A percentile compares a stretch with the other conserved stretches of the same genome.
Evolutionary conservation across 2,329 filamentous ascomycete genomes (phyloP).

Genomic region (Colletotrichum tamarilloi): DNA sequence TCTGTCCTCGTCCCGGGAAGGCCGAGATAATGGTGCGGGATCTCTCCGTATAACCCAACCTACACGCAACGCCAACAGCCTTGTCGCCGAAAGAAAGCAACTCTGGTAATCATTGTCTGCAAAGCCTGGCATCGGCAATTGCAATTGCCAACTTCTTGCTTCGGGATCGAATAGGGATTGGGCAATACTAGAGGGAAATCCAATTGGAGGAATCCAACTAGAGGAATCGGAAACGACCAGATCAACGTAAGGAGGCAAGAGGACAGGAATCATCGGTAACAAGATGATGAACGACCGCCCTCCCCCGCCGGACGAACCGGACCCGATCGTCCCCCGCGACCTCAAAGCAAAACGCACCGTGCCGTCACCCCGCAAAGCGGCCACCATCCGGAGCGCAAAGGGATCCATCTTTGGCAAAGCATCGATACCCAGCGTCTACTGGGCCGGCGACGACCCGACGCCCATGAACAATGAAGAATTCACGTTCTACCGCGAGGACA

Average conservation of each 20-base stretch:
- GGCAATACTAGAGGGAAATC: neutral
- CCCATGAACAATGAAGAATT: conserved; percentile 37
- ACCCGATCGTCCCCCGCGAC: conserved; percentile 25
- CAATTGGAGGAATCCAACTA: too few relatives aligned
- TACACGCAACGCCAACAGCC: neutral
- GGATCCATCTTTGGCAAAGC: conserved; percentile 32
- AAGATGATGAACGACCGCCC: conserved; percentile 18
- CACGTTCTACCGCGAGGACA: conserved; percentile 54
- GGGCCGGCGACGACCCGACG: conserved; percentile 31
- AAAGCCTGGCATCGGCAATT: too few relatives aligned
- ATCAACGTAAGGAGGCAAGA: neutral
- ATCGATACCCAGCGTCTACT: conserved; percentile 33
- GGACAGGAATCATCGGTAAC: neutral
- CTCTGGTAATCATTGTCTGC: neutral
- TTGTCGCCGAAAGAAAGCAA: neutral
- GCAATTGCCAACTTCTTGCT: too few relatives aligned
- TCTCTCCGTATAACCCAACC: conserved; percentile 1
- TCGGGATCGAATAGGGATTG: neutral
- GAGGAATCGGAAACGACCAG: neutral
- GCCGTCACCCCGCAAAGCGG: conserved; percentile 28
- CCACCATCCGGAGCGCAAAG: conserved; percentile 32
- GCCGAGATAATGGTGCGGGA: conserved; percentile 23
- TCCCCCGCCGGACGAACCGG: conserved; percentile 27
- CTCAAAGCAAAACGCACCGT: conserved; percentile 23
- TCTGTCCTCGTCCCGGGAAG: neutral